Base-by-base conservation (phyloP, 75 land plant genomes). In the Pinus albicaulis region DNA sequence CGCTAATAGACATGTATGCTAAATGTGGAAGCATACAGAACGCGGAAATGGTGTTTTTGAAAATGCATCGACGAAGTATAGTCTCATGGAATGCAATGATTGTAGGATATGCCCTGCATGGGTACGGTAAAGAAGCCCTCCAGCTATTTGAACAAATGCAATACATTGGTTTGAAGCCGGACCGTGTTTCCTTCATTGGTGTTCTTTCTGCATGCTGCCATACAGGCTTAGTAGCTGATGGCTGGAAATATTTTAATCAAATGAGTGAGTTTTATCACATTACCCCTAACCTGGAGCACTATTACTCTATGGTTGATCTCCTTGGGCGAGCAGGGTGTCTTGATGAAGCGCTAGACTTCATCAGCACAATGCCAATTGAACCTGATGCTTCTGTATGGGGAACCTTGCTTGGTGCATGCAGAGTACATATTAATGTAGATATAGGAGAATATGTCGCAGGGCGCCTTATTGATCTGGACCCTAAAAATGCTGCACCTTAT, bases 61-160 rank as follows among this genome's bases (percentile, higher is more conserved):
- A 59, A 28, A 70, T 81, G 74, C 15, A 44, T 16, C 53, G 25
- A 19, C 60, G 36, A 31, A 52, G 71, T 71, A 31, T 70, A 17
- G 28, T 78, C 28, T 81, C 82, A 8, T 81, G 82, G 82, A 81
- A 71, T 79, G 61, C 80, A 55, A 79, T 81, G 61, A 79, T 81
- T 23, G 73, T 74, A 70, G 69, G 24, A 34, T 81, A 24, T 78
- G 75, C 82, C 7, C 72, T 79, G 81, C 82, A 81, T 70, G 82
- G 82, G 26, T 72, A 71, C 15, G 24, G 64, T 20, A 57, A 71
- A 55, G 61, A 81, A 55, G 82, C 82, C 28, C 25, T 81, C 17
- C 31, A 71, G 56, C 57, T 56, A 8, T 81, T 81, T 52, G 82
- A 81, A n/a, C 74, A 69, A 79, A 81, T 81, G 81, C 55, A 78